These are phyloP conservation scores for Podaxis sp. DNA, from an alignment of 768 basidiomycete species.

Conservation along the genomic window DNA sequence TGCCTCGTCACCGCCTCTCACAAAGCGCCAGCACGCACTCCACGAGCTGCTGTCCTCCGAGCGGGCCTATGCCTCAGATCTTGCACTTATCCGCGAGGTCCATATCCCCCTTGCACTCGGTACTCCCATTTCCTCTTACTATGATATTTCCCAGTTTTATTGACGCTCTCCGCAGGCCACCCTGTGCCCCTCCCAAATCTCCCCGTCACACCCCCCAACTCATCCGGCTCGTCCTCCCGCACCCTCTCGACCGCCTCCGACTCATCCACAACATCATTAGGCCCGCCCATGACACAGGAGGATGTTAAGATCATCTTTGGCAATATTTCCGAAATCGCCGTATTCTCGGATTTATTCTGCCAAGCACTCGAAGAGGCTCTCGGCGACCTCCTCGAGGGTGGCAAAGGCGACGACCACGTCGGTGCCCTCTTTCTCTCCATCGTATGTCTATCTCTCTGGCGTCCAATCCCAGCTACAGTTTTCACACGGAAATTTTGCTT, in stretches of 20 bases:
- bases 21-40: constrained; percentile 77
- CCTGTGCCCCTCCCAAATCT: constrained; percentile 33
- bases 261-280: constrained; percentile 37
- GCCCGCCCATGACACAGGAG: constrained; percentile 67
- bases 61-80: constrained; percentile 80
- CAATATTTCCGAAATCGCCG: constrained; percentile 74
- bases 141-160: constrained; percentile 13
- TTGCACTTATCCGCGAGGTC: constrained; percentile 74
- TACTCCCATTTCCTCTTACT: constrained; percentile 30
- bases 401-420: constrained; percentile 67
- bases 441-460: constrained; percentile 43
- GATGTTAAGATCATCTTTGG: constrained; percentile 74
- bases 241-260: constrained; percentile 53
- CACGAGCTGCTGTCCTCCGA: constrained; percentile 79
- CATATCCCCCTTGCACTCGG: constrained; percentile 81
- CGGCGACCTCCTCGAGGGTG: constrained; percentile 59
- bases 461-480: background rate
- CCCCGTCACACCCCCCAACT: constrained; percentile 47
- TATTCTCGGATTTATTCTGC: constrained; percentile 67
- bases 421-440: constrained; percentile 69
- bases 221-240: constrained; percentile 48
- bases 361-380: constrained; percentile 66
- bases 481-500: background rate
- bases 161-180: constrained; percentile 29
- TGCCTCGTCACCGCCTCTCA: constrained; percentile 33